A percentile compares a stretch with the other conserved stretches of the same genome.
Evolutionary conservation across 2,329 filamentous ascomycete species (phyloP).

Genomic region (Penicillium sp.): DNA sequence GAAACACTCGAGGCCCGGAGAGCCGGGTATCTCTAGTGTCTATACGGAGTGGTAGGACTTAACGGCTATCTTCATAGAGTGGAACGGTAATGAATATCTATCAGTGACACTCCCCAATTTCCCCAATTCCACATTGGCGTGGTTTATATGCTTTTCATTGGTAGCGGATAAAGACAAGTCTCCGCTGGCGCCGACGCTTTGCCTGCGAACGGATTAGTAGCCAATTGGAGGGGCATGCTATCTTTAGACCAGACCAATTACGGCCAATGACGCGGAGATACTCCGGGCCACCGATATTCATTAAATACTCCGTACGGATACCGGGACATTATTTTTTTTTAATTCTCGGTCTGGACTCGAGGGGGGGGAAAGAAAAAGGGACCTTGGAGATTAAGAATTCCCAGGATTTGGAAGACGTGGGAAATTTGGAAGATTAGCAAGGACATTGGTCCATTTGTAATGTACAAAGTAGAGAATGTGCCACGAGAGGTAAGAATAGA

Average conservation of each 20-base stretch:
- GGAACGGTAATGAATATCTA: conserved; percentile 10
- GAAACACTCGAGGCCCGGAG: conserved; percentile 9
- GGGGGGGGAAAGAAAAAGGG: not conserved
- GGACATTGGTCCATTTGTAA: not conserved
- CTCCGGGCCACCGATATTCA: conserved; percentile 14
- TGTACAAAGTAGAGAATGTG: not conserved
- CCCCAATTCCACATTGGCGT: conserved; percentile 13
- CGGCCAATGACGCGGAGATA: conserved; percentile 20
- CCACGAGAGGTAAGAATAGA: conserved; percentile 12
- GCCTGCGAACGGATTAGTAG: conserved; percentile 11
- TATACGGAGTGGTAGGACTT: not conserved
- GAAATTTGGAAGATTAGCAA: not conserved
- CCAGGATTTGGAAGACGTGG: not conserved
- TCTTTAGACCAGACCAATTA: conserved; percentile 25
- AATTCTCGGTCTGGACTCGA: conserved; percentile 8
- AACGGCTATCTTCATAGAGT: conserved; percentile 1
- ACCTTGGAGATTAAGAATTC: not conserved
- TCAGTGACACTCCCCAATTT: conserved; percentile 14
- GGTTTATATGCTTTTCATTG: conserved; percentile 13
- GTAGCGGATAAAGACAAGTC: conserved; percentile 13
- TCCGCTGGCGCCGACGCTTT: conserved; percentile 16
- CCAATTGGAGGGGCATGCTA: conserved; percentile 21
- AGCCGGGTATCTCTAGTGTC: not conserved
- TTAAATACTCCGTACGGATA: conserved; percentile 2
- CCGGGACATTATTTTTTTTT: not conserved